Evolutionary conservation across 305 asterid genomes (phyloP), one percentile per base, ranked within the genome.

Genomic region (Fraxinus sp.): DNA sequence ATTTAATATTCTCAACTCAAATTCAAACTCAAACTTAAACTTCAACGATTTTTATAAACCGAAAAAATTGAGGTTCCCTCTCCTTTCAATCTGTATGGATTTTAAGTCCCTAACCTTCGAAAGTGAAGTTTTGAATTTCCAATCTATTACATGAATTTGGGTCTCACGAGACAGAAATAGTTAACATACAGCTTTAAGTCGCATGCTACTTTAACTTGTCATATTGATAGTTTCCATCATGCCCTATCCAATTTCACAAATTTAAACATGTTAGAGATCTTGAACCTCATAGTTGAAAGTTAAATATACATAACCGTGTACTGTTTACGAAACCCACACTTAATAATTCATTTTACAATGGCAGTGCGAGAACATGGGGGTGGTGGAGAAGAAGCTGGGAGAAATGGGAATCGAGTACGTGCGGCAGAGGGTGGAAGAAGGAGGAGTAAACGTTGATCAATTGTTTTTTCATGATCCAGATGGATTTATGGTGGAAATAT

Each of bases 401-500:
- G 97, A 94, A 3, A 93, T 94, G 97, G 97, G 87, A 41, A 94
- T 95, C 24, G 72, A 90, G 77, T 89, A 87, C 84, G 94, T 85
- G 86, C 87, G 91, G 88, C 96, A 92, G 82, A 85, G 92, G 37
- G 99, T 96, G 18, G 99, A 94, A 77, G 99, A 93, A 85, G 98
- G 97, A 1, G 98, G 99, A 8, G 84, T 94, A 32, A 85, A 90
- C 85, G 97, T 96, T 18, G 98, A 96, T 46, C 99, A 96, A 77
- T 78, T 96, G 6, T 96, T 96, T 84, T 96, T 96, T 89, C 99
- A 94, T 82, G 99, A 96, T 35, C 98, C 99, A 0, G 98, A 94
- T 35, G 99, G 97, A 0, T 94, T 94, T 94, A 96, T 96, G 99
- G 90, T 94, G 4, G 99, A 96, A 82, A 96, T 96, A 41, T 96